phyloP scores from a whole-genome alignment of 345 rosid species.

The Melastoma malabathricum region DNA sequence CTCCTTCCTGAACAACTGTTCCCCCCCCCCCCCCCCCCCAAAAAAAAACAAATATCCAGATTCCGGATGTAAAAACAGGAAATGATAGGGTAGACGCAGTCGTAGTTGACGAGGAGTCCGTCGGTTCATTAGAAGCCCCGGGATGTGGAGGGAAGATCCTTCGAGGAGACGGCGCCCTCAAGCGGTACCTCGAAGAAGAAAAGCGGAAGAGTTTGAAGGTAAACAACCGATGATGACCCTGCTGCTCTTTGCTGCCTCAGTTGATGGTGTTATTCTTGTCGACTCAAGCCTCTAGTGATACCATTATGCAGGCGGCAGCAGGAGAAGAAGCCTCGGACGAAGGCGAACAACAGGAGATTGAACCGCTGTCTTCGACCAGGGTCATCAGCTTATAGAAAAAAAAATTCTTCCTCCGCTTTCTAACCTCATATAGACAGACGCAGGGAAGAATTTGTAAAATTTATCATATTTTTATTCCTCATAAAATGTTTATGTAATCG shows the following conservation, averaged over 20 bases:
- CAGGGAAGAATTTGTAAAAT: no score
- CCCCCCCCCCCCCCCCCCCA: no score
- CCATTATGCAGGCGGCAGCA: background rate
- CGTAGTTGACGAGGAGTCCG: constrained; percentile 67
- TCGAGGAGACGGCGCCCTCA: constrained; percentile 64
- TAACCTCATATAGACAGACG: no score
- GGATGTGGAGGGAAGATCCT: constrained; percentile 73
- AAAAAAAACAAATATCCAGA: constrained; percentile 32
- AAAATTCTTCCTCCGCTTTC: no score
- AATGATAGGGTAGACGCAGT: constrained; percentile 64
- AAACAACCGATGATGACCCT: constrained; percentile 9
- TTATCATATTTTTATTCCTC: no score
- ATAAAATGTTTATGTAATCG: no score
- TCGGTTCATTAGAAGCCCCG: constrained; percentile 34
- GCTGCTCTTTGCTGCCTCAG: no score
- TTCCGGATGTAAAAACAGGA: constrained; percentile 67
- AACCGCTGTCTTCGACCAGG: constrained; percentile 39
- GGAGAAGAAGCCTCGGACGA: constrained; percentile 13
- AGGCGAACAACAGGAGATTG: constrained; percentile 41
- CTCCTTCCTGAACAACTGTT: no score
- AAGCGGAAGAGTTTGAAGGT: constrained; percentile 34
- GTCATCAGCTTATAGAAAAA: constrained; percentile 60
- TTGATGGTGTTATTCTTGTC: background rate
- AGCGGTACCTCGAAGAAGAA: constrained; percentile 33
- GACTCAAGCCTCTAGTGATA: background rate